phyloP scores from a whole-genome alignment of 73 alveolate species.

The Stentor roeselii region DNA sequence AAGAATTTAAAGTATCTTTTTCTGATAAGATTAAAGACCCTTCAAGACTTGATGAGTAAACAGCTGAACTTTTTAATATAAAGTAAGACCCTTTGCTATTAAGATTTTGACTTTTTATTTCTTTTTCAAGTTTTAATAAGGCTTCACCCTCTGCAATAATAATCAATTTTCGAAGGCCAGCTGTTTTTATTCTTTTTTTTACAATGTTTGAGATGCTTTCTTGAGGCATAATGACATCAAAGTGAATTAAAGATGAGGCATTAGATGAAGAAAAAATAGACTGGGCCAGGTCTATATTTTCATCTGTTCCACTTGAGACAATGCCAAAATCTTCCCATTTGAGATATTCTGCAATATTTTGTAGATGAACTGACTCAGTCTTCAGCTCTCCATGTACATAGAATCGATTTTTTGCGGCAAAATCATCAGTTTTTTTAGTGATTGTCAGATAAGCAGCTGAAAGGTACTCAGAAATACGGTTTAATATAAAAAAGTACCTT shows the following conservation, averaged over 20 bases:
- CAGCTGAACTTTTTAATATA: neutral
- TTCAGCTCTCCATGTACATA: too few species aligned
- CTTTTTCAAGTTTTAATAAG: neutral
- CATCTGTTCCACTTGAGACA: too few species aligned
- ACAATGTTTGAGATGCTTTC: neutral
- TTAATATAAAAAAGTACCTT: neutral
- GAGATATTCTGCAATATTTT: too few species aligned
- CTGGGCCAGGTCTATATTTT: too few species aligned
- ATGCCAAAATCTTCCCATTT: too few species aligned
- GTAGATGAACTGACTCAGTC: too few species aligned
- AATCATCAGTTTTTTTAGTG: too few species aligned
- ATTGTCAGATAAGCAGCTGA: neutral
- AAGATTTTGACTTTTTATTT: neutral
- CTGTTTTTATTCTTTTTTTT: neutral
- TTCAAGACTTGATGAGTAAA: neutral
- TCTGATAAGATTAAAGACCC: neutral
- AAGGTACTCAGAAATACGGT: neutral
- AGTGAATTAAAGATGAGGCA: too few species aligned
- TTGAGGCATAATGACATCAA: too few species aligned
- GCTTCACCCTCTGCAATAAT: neutral
- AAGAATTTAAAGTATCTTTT: neutral
- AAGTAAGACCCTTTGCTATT: neutral
- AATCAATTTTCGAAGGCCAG: neutral
- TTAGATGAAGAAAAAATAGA: too few species aligned
- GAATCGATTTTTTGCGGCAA: too few species aligned